phyloP scores from a whole-genome alignment of 345 rosid species.

The Corymbia maculata region DNA sequence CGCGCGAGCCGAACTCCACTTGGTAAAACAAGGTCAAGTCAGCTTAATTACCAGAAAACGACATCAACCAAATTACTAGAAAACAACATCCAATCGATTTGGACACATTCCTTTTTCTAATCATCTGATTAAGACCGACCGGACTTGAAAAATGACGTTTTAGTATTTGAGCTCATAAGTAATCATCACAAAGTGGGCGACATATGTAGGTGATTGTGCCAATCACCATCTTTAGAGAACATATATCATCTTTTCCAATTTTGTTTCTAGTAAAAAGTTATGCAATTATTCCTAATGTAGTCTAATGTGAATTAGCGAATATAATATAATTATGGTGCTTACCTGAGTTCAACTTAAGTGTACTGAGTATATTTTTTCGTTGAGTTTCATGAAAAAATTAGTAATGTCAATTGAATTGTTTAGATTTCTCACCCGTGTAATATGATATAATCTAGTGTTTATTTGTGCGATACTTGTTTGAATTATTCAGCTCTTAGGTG shows the following conservation, averaged over 20 bases:
- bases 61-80: background rate
- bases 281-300: background rate
- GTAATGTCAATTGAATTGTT: background rate
- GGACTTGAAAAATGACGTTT: background rate
- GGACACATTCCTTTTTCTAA: background rate
- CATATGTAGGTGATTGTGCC: background rate
- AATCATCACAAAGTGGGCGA: background rate
- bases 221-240: background rate
- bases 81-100: background rate
- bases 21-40: background rate
- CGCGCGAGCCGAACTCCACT: background rate
- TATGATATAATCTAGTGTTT: background rate
- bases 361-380: background rate
- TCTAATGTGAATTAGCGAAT: background rate
- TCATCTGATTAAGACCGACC: background rate
- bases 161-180: background rate
- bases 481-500: background rate
- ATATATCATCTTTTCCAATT: background rate
- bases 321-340: background rate
- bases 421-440: background rate
- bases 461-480: background rate
- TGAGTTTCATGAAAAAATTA: background rate
- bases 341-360: background rate
- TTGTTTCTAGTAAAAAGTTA: background rate
- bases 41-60: background rate